Base-by-base conservation (phyloP, 352 stramenopile species). In the Hyaloperonospora arabidopsidis region DNA sequence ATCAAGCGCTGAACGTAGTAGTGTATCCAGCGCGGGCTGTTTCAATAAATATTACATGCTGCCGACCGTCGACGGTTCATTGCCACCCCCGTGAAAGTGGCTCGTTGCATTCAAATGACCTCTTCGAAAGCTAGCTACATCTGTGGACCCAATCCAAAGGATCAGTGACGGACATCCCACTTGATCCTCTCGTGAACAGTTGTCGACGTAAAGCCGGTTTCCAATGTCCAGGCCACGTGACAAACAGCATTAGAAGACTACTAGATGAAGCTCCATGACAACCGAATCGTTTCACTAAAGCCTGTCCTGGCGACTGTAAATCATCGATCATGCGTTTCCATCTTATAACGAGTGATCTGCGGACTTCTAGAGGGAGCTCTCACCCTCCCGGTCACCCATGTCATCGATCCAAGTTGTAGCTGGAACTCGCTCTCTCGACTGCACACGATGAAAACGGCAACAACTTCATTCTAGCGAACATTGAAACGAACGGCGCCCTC, bases 41-140 rank as follows among this genome's bases (percentile, higher is more conserved):
- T 89, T 89, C 28, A 64, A 83, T 45, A 65, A 81, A 41, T 49
- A 68, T 22, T 79, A 67, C 44, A 57, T 65, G 4, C 70, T 65
- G 5, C 61, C 60, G 4, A 81, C 66, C 18, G 67, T 84, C 25
- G 25, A 32, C 25, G 25, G 25, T 8, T 32, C 25, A 32, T 32
- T 32, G 4, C 25, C 25, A 32, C 25, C 4, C 25, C 8, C 8
- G 25, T 8, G 25, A 32, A 8, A 32, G 25, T 32, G 4, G 4
- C 25, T 32, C 25, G 25, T n/a, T 32, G 25, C 25, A 32, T 32
- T 4, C 25, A 32, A 32, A 4, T 32, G 25, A 32, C 8, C 25
- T 32, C 25, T 8, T 32, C 4, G 25, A 32, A 32, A 32, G 25
- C 25, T 4, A 32, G 25, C 25, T 4, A 32, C 25, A 32, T 32